Conservation (phyloP, 345 rosid species). For the Citrus sp. region DNA sequence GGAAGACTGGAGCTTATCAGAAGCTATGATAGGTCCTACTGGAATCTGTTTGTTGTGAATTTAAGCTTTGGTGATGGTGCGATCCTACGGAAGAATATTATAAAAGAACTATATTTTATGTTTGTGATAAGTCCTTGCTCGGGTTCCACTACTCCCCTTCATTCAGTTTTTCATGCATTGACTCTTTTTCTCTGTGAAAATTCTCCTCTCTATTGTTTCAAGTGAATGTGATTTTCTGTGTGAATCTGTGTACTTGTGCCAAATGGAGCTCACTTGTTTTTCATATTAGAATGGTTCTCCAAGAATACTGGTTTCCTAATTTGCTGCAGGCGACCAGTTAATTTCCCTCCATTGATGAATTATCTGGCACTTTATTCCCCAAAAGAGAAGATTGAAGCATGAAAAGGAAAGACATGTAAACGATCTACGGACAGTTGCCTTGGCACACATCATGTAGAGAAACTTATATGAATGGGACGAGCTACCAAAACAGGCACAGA, state of each 20-base stretch:
- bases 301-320: background rate
- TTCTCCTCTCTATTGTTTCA: slow-evolving; percentile 12
- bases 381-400: background rate
- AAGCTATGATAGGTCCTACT: slow-evolving; percentile 40
- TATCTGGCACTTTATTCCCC: background rate
- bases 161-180: background rate
- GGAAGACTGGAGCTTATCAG: slow-evolving; percentile 41
- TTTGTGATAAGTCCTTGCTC: slow-evolving; percentile 9
- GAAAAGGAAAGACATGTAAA: background rate
- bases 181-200: background rate
- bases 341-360: background rate
- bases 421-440: too few species aligned
- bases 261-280: too few species aligned
- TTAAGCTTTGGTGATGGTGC: slow-evolving; percentile 20
- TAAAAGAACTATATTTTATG: slow-evolving; percentile 10
- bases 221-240: slow-evolving; percentile 13
- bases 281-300: background rate
- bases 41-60: slow-evolving; percentile 27
- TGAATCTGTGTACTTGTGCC: slow-evolving; percentile 1
- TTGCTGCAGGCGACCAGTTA: background rate
- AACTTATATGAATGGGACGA: background rate
- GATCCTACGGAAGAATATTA: slow-evolving; percentile 14
- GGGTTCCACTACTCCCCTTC: background rate
- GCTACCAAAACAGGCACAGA: background rate
- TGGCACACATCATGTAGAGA: too few species aligned